Percentiles rank a stretch among this genome's conserved stretches.
Evolutionary conservation across 495 filamentous ascomycete species (phyloP).

Genomic region (Niebla homalea): DNA sequence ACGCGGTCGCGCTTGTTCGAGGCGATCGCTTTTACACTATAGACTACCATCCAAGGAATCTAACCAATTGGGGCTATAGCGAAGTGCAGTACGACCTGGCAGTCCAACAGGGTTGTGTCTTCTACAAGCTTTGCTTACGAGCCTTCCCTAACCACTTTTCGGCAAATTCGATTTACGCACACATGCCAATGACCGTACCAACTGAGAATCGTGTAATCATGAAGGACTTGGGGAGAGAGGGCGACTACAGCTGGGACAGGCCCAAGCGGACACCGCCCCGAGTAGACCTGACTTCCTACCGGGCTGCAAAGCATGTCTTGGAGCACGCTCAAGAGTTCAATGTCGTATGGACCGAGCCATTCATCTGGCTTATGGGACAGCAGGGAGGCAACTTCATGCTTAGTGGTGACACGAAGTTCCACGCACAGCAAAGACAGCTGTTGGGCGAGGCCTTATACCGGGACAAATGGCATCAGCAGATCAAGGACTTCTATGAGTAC

Average conservation of each 20-base stretch:
- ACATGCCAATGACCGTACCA: conserved; percentile 74
- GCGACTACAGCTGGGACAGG: conserved; percentile 57
- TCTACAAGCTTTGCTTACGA: conserved; percentile 70
- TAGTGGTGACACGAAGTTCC: conserved; percentile 34
- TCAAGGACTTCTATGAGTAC: conserved; percentile 45
- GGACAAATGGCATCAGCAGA: conserved; percentile 35
- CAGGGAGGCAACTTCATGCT: conserved; percentile 43
- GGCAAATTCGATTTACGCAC: conserved; percentile 70
- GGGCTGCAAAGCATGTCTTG: conserved; percentile 49
- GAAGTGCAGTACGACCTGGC: conserved; percentile 60
- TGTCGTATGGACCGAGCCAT: conserved; percentile 44
- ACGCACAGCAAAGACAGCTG: conserved; percentile 30
- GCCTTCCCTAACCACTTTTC: conserved; percentile 75
- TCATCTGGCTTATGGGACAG: conserved; percentile 41
- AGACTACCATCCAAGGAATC: conserved; percentile 55
- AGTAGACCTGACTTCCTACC: conserved; percentile 45
- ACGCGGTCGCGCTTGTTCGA: conserved; percentile 73
- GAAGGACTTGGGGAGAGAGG: conserved; percentile 53
- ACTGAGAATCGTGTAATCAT: conserved; percentile 61
- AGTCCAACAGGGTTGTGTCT: conserved; percentile 67
- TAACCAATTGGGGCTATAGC: conserved; percentile 69
- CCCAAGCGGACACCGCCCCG: conserved; percentile 35
- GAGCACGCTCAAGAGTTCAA: conserved; percentile 50
- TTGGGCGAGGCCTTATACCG: conserved; percentile 32
- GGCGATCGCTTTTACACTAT: conserved; percentile 79